Evolutionary conservation across 108 stramenopile species (phyloP), one percentile per base, ranked within the genome.

Genomic region (Discostella stelligeroides): DNA sequence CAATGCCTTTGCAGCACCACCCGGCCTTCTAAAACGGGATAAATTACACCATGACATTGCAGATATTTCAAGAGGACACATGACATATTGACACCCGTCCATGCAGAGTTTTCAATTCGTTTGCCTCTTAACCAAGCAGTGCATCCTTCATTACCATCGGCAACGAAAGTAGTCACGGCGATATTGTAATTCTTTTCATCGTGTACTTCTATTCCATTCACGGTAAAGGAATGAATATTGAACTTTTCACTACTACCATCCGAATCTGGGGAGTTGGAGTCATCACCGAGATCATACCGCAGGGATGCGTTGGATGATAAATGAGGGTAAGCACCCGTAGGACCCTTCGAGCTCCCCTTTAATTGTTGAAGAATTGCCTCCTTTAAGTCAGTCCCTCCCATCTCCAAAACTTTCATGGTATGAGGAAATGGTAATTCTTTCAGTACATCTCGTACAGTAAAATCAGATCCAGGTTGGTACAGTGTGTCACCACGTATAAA

Each of bases 401-500:
- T 61, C 39, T 70, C 49, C 54, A 80, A 62, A 4, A 70, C 74
- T 23, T 41, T 43, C 68, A 75, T 75, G 11, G 24, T 53, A 51
- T 47, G 24, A 25, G 79, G 79, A 43, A 80, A 80, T 0, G 79
- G 79, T 40, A 80, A 42, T 34, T 80, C 79, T 63, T 66, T 70
- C 51, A 80, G 39, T 14, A 80, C 21, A 27, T 80, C 61, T 0
- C 79, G 68, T 0, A 75, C 56, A 0, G 68, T 80, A 37, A 80
- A 56, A 9, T 46, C 58, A 25, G 61, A 66, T 56, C 79, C 74
- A n/a, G 79, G 61, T 42, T 27, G 39, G 60, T 80, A 80, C 24
- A 70, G 74, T 41, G 61, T 49, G 43, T 80, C 79, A 25, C 74
- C 79, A 55, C 79, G 58, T 18, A 80, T 80, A 41, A 80, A 80